A percentile compares a stretch with the other conserved stretches of the same genome.
Evolutionary conservation across 2,329 filamentous ascomycete genomes (phyloP).

Genomic region (Venturiaceae sp.): DNA sequence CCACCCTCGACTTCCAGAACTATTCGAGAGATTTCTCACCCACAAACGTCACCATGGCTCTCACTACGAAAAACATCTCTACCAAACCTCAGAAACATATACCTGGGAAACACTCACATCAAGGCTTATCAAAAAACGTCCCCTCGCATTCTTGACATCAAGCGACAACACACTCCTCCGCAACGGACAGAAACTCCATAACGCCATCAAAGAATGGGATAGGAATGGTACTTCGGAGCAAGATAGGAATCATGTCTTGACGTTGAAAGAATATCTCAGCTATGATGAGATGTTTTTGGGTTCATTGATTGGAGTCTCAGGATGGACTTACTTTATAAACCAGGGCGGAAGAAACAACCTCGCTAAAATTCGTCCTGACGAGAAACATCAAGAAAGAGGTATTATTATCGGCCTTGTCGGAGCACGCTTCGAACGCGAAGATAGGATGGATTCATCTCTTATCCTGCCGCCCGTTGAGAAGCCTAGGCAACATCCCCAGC

Average conservation of each 20-base stretch:
- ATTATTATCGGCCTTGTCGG: slow-evolving; percentile 22
- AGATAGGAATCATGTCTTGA: slow-evolving; percentile 14
- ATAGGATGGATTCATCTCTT: slow-evolving; percentile 19
- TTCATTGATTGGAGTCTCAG: slow-evolving; percentile 19
- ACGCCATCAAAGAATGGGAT: slow-evolving; percentile 16
- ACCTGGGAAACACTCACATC: slow-evolving; percentile 9
- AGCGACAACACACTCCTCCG: slow-evolving; percentile 19
- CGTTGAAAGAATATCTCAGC: slow-evolving; percentile 16
- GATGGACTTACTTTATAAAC: slow-evolving; percentile 20
- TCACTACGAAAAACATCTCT: slow-evolving; percentile 17
- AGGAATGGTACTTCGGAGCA: slow-evolving; percentile 14
- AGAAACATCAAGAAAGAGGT: slow-evolving; percentile 16
- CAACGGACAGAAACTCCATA: slow-evolving; percentile 11
- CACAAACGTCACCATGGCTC: slow-evolving; percentile 19
- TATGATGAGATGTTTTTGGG: slow-evolving; percentile 25
- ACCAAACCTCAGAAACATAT: slow-evolving; percentile 14
- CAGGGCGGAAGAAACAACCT: slow-evolving; percentile 17
- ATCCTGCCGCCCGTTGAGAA: slow-evolving; percentile 12
- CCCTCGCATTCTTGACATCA: slow-evolving; percentile 18
- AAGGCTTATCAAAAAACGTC: slow-evolving; percentile 19
- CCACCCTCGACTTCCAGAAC: slow-evolving; percentile 16
- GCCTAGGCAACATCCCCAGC: neutral
- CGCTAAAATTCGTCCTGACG: slow-evolving; percentile 5
- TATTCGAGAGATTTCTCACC: slow-evolving; percentile 17
- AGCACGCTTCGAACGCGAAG: slow-evolving; percentile 19